Evolutionary conservation across 805 yeast species (phyloP), one percentile per base, ranked within the genome.

Genomic region (Ogataea sp.): DNA sequence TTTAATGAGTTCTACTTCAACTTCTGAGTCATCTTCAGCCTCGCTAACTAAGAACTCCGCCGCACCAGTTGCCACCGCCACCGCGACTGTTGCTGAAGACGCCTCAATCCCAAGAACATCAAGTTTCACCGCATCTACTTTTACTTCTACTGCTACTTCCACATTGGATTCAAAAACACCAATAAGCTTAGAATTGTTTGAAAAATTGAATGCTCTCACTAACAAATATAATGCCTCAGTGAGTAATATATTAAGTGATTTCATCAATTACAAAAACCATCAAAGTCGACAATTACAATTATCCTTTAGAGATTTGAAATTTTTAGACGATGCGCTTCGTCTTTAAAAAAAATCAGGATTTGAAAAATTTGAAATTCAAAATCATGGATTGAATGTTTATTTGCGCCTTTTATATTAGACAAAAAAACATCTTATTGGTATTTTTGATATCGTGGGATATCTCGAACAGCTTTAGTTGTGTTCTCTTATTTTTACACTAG

Each of bases 181-280:
- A 14, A 32, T 32, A 20, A 46, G 44, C 29, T 40, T 43, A 25
- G 51, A 46, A 32, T 43, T 52, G 33, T 41, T 51, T 18, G 46
- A 44, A 34, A 41, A 45, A 31, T 39, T 52, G 14, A 52, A 52
- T 28, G 49, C 39, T 20, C 38, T 52, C 24, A 44, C 51, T 1
- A 14, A 42, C 3, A 52, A 52, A 29, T 51, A 52, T 40, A 48
- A 51, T 33, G 36, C 48, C 20, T 46, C 55, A 1, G 53, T 51
- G 28, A 54, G 54, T 2, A 41, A 48, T 7, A 46, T 52, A 17
- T 45, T 52, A 21, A 39, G 20, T 7, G 13, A 24, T 10, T 36
- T 14, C 13, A 3, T 36, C 6, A 15, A 9, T 4, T 15, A 4
- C n/a, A n/a, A 23, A 23, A 30, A n/a, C 13, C 3, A 32, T 8